A percentile compares a stretch with the other conserved stretches of the same genome.
phyloP scores from a whole-genome alignment of 495 filamentous ascomycete genomes.

The Xylaria castorea region DNA sequence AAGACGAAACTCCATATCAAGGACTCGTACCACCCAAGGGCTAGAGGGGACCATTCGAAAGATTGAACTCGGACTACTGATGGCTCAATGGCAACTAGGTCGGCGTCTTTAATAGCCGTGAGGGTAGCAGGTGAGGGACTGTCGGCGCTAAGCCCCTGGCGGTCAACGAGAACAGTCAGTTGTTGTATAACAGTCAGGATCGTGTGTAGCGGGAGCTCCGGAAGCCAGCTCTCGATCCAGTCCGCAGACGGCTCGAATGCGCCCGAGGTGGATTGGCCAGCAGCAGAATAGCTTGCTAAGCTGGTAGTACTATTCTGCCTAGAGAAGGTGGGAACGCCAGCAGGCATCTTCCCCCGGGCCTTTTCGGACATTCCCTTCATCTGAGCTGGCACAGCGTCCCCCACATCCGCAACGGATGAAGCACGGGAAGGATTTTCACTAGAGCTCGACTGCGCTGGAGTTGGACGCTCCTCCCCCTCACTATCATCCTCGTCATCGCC shows the following conservation, averaged over 20 bases:
- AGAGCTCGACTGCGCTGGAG: conserved; percentile 73
- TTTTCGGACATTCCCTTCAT: conserved; percentile 98
- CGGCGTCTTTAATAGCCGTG: conserved; percentile 48
- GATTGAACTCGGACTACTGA: conserved; percentile 79
- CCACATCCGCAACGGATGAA: conserved; percentile 74
- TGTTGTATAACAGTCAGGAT: conserved; percentile 80
- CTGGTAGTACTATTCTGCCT: conserved; percentile 92
- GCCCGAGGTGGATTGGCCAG: conserved; percentile 56
- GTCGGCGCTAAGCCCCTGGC: conserved; percentile 48
- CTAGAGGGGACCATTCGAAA: conserved; percentile 93
- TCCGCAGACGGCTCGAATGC: conserved; percentile 78
- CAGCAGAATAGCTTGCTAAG: conserved; percentile 68
- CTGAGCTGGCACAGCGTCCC: conserved; percentile 86
- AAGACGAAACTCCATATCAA: conserved; percentile 97
- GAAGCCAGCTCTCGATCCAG: conserved; percentile 94
- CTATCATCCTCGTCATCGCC: conserved; percentile 82
- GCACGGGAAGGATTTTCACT: conserved; percentile 73
- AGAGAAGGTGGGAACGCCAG: conserved; percentile 80
- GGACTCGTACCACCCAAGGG: conserved; percentile 95
- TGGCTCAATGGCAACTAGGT: conserved; percentile 70
- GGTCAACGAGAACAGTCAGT: conserved; percentile 55
- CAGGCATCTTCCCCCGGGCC: conserved; percentile 95
- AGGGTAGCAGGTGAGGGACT: conserved; percentile 44
- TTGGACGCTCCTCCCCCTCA: conserved; percentile 70
- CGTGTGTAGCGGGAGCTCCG: conserved; percentile 89